A percentile compares a stretch with the other conserved stretches of the same genome.
phyloP scores from a whole-genome alignment of 2,329 filamentous ascomycete genomes.

The Curvularia verruculosa region DNA sequence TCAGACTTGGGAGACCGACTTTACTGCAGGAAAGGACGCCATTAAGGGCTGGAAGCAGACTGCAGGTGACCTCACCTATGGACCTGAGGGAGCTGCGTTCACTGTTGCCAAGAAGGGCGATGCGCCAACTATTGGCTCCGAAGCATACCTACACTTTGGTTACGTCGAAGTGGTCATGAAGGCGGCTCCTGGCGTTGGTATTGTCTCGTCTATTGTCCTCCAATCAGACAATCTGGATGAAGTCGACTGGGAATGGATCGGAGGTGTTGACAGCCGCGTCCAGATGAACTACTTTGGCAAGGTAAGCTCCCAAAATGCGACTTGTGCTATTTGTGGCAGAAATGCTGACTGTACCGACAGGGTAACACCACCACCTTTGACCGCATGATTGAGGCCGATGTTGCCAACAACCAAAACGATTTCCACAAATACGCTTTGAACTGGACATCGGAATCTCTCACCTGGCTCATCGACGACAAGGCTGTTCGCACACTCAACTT shows the following conservation, averaged over 20 bases:
- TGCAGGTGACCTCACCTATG: slow-evolving; percentile 53
- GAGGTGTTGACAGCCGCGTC: slow-evolving; percentile 66
- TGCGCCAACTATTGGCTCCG: slow-evolving; percentile 71
- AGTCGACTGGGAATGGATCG: slow-evolving; percentile 84
- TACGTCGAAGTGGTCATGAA: slow-evolving; percentile 79
- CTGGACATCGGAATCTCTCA: slow-evolving; percentile 71
- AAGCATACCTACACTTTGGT: slow-evolving; percentile 87
- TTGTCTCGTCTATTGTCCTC: slow-evolving; percentile 82
- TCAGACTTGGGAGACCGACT: slow-evolving; percentile 51
- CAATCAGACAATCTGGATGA: slow-evolving; percentile 85
- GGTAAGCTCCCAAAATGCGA: slow-evolving; percentile 34
- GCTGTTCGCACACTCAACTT: slow-evolving; percentile 69
- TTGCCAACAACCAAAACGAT: slow-evolving; percentile 62
- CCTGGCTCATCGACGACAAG: slow-evolving; percentile 73
- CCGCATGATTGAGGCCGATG: slow-evolving; percentile 68
- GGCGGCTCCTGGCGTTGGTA: slow-evolving; percentile 73
- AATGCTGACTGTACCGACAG: slow-evolving; percentile 54
- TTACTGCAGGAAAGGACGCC: slow-evolving; percentile 49
- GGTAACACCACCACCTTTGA: slow-evolving; percentile 74
- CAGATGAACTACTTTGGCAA: slow-evolving; percentile 81
- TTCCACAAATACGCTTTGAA: slow-evolving; percentile 72
- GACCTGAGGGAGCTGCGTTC: slow-evolving; percentile 56
- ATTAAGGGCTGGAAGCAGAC: slow-evolving; percentile 49
- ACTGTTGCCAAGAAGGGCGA: slow-evolving; percentile 55
- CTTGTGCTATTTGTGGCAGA: not conserved